A percentile compares a stretch with the other conserved stretches of the same genome.
Evolutionary conservation across 768 basidiomycete genomes (phyloP).

Genomic region (Boletus reticulatus): DNA sequence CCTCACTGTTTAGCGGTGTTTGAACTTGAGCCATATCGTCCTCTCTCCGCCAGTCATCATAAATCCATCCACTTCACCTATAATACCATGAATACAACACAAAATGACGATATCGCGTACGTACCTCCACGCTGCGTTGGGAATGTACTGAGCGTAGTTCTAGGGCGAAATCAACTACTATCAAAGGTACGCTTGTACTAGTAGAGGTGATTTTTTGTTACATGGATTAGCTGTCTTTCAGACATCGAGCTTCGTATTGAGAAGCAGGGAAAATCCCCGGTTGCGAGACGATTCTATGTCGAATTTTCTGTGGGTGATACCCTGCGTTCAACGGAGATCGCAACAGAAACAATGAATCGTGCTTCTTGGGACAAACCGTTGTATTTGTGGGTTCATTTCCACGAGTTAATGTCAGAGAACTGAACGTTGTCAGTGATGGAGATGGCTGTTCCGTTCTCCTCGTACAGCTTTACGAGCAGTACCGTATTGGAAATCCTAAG

Average conservation of each 20-base stretch:
- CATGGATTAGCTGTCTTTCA: neutral
- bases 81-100: neutral
- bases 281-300: neutral
- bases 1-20: too few relatives aligned
- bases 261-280: neutral
- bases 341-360: neutral
- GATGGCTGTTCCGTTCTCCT: too few relatives aligned
- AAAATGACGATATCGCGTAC: neutral
- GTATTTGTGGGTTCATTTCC: neutral
- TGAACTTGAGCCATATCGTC: too few relatives aligned
- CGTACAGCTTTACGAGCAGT: too few relatives aligned
- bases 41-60: too few relatives aligned
- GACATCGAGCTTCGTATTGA: constrained; percentile 5
- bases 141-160: neutral
- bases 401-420: neutral
- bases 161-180: constrained; percentile 1
- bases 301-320: neutral
- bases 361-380: neutral
- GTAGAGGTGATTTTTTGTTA: too few relatives aligned
- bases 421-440: neutral
- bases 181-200: neutral
- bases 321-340: neutral
- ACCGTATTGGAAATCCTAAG: too few relatives aligned
- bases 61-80: neutral
- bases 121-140: neutral